Evolutionary conservation across 2,329 filamentous ascomycete species (phyloP).

Genomic region (Monilinia fructigena): DNA sequence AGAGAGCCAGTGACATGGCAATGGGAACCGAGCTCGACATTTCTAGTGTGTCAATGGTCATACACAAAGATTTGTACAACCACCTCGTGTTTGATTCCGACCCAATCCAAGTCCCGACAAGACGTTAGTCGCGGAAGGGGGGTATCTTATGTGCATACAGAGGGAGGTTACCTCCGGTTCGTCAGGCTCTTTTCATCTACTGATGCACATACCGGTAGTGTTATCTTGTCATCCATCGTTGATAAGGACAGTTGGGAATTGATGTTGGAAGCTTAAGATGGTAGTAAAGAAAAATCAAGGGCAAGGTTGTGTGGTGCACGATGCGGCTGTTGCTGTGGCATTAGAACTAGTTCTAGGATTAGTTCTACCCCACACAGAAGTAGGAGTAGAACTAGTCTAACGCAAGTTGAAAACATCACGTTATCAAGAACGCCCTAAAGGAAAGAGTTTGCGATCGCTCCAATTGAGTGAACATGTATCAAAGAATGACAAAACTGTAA

Average conservation of each 20-base stretch:
- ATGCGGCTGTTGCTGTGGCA: not conserved
- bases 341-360: no score
- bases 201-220: not conserved
- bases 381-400: no score
- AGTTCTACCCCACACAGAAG: no score
- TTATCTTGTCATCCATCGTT: not conserved
- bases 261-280: no score
- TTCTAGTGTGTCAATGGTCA: not conserved
- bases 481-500: no score
- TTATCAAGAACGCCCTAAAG: not conserved
- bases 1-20: constrained; percentile 14
- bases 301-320: not conserved
- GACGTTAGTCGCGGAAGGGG: not conserved
- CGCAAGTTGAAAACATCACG: not conserved
- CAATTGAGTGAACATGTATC: no score
- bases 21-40: constrained; percentile 11
- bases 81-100: constrained; percentile 15
- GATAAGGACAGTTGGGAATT: not conserved
- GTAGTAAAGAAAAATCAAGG: not conserved
- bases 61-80: constrained; percentile 9
- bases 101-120: constrained; percentile 10
- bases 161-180: not conserved
- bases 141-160: not conserved
- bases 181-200: constrained; percentile 11
- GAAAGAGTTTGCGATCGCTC: constrained; percentile 16